Evolutionary conservation across 495 filamentous ascomycete species (phyloP), one percentile per base, ranked within the genome.

Genomic region (Cercophora samala): DNA sequence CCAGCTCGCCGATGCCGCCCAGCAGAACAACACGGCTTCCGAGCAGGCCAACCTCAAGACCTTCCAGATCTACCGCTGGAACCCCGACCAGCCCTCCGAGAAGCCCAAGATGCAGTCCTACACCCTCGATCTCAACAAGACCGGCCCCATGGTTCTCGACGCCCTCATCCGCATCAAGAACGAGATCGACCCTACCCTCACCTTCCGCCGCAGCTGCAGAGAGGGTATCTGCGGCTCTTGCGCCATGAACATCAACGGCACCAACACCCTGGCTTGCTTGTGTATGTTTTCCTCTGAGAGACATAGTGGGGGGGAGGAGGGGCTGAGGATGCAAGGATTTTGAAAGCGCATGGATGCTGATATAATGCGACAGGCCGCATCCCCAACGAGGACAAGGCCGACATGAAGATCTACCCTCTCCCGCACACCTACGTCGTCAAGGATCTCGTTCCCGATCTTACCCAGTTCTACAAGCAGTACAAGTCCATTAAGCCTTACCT

Each of bases 391-490:
- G 88, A 89, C 65, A 78, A 75, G 69, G 82, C 89, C 70, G 91
- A 97, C 71, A 85, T 91, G 73, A 95, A 97, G 85, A 95, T 99
- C 84, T 99, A 99, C 82, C 95, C 95, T 17, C 86, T 99, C 66
- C 95, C 95, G 69, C 95, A 99, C 85, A 99, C 93, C 78, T 99
- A 97, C 84, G 91, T 98, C 71, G 94, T 99, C 82, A 99, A 97
- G 88, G 95, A 99, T 77, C 86, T 99, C 68, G 94, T 99, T 15
- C 94, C 95, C 60, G 95, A 99, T 78, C 82, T 99, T 70, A 99
- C 95, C 71, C 91, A 91, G 67, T 97, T 99, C 88, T 99, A 99
- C 90, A 97, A 97, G 85, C 95, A 99, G 86, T 99, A 99, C 88
- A 97, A 97, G 82, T 97, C 94, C 23, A 97, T 99, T 83, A 96